A percentile compares a stretch with the other conserved stretches of the same genome.
phyloP scores from a whole-genome alignment of 371 early-diverging fungal species.

The Mortierella sp. region DNA sequence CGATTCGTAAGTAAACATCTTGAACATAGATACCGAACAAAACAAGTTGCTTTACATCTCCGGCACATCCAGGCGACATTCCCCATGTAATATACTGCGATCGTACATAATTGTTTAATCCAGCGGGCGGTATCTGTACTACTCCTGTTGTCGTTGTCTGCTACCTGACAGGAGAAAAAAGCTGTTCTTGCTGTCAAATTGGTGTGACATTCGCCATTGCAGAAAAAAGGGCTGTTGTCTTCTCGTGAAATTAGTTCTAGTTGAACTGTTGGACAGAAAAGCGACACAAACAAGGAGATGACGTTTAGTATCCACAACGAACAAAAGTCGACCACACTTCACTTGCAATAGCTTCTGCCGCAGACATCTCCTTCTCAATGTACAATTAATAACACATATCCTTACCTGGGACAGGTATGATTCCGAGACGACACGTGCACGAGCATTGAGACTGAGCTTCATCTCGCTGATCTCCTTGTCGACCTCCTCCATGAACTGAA shows the following conservation, averaged over 20 bases:
- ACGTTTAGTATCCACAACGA: background rate
- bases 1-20: background rate
- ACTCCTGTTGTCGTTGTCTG: background rate
- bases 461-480: constrained; percentile 99
- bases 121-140: background rate
- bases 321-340: background rate
- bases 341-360: too few relatives aligned
- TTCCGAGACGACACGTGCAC: constrained; percentile 96
- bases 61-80: background rate
- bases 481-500: constrained; percentile 98
- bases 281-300: constrained; percentile 1
- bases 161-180: background rate
- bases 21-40: background rate
- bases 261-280: constrained; percentile 6
- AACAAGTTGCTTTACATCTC: background rate
- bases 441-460: constrained; percentile 95
- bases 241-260: constrained; percentile 4
- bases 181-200: background rate
- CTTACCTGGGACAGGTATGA: constrained; percentile 76
- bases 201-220: background rate
- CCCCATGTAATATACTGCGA: background rate
- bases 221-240: constrained; percentile 1
- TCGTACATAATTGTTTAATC: background rate
- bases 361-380: background rate
- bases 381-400: background rate